A percentile compares a stretch with the other conserved stretches of the same genome.
Evolutionary conservation across 164 flowering plant species (phyloP).

Genomic region (Aristolochia californica): DNA sequence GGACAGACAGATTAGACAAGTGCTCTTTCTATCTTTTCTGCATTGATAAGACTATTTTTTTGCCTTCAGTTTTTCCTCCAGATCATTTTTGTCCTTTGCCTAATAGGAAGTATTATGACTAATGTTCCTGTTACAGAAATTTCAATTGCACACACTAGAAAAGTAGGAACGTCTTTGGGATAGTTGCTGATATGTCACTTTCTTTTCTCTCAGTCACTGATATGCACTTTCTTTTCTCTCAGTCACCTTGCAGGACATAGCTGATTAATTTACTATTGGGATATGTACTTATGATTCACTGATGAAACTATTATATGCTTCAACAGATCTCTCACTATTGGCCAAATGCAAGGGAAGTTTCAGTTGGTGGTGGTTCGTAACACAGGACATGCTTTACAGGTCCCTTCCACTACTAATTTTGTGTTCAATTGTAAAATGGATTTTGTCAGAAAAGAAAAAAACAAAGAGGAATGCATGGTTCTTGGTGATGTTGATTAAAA

Average conservation of each 20-base stretch:
- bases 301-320: background rate
- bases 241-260: no score
- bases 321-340: constrained; percentile 81
- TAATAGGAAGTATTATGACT: no score
- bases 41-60: background rate
- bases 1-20: constrained; percentile 97
- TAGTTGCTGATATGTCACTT: no score
- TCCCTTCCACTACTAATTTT: constrained; percentile 9
- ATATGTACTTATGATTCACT: no score
- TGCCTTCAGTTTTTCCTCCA: background rate
- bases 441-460: background rate
- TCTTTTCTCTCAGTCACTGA: no score
- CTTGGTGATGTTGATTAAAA: constrained; percentile 1
- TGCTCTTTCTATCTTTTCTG: constrained; percentile 12
- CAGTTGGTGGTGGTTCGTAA: constrained; percentile 91
- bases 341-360: constrained; percentile 99
- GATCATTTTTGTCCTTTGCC: no score
- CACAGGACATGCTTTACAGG: constrained; percentile 98
- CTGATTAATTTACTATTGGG: no score
- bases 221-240: no score
- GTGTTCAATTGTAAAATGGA: background rate
- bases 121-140: no score
- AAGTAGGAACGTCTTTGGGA: no score
- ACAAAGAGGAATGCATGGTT: background rate
- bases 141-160: no score